A percentile compares a stretch with the other conserved stretches of the same genome.
Conservation (phyloP, 495 filamentous ascomycete species). For the Podospora didyma region DNA sequence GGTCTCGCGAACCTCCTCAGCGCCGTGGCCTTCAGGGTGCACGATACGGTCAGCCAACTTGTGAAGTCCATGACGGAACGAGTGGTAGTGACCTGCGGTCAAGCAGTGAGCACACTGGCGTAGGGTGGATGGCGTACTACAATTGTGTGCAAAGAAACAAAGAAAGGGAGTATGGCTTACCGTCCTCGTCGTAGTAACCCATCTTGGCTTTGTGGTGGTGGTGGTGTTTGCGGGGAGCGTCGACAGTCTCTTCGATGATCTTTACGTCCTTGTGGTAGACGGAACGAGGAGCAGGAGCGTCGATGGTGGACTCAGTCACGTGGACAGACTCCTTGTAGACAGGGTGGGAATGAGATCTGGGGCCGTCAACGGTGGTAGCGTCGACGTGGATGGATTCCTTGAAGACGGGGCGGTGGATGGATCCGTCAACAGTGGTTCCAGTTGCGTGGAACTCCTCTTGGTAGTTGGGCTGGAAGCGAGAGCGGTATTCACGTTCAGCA, state of each 20-base stretch:
- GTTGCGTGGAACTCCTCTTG: conserved; percentile 52
- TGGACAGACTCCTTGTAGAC: conserved; percentile 31
- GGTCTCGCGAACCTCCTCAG: conserved; percentile 50
- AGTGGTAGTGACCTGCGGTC: conserved; percentile 77
- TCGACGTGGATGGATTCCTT: conserved; percentile 35
- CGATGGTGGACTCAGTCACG: conserved; percentile 46
- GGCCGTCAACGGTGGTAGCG: conserved; percentile 49
- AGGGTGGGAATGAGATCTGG: conserved; percentile 18
- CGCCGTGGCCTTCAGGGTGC: conserved; percentile 58
- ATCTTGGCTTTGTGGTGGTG: conserved; percentile 60
- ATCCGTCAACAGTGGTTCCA: conserved; percentile 45
- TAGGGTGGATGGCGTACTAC: neutral
- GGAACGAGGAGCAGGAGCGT: conserved; percentile 31
- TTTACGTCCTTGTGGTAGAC: conserved; percentile 35
- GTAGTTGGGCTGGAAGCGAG: conserved; percentile 68
- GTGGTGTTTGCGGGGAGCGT: conserved; percentile 34
- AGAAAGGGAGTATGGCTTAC: conserved; percentile 37
- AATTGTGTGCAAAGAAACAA: neutral
- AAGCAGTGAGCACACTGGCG: conserved; percentile 26
- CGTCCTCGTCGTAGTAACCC: conserved; percentile 98
- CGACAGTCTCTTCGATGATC: conserved; percentile 38
- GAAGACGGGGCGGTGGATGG: conserved; percentile 25
- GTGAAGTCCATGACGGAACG: conserved; percentile 82
- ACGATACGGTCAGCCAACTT: conserved; percentile 76
- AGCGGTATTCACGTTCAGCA: conserved; percentile 81